phyloP scores from a whole-genome alignment of 352 stramenopile genomes.

The Phytophthora meadii region DNA sequence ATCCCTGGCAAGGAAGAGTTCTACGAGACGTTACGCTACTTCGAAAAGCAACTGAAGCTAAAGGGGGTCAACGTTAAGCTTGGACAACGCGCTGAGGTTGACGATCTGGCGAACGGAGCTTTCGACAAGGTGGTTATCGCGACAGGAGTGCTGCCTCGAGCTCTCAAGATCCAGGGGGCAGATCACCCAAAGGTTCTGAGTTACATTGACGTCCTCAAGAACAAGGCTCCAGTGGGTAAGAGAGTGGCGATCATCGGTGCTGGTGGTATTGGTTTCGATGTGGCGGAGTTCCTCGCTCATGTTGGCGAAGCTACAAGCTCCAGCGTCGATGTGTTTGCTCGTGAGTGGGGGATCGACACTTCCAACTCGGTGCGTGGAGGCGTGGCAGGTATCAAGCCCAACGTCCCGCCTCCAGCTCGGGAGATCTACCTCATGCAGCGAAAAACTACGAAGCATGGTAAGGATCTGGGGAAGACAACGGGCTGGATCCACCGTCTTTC shows the following conservation, averaged over 20 bases:
- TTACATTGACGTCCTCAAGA: constrained; percentile 96
- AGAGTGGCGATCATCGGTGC: constrained; percentile 96
- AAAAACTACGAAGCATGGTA: constrained; percentile 94
- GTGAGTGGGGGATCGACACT: constrained; percentile 96
- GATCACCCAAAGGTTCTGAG: constrained; percentile 93
- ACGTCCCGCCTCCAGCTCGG: constrained; percentile 54
- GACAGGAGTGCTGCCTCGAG: constrained; percentile 93
- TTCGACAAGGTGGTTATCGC: constrained; percentile 96
- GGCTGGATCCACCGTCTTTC: constrained; percentile 97
- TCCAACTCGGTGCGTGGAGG: constrained; percentile 85
- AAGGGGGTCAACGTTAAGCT: constrained; percentile 86
- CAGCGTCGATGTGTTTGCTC: constrained; percentile 87
- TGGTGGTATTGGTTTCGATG: constrained; percentile 98
- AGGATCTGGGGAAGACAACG: constrained; percentile 95
- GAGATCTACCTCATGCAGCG: constrained; percentile 96
- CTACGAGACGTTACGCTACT: constrained; percentile 97
- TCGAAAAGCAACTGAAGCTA: constrained; percentile 90
- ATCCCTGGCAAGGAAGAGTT: constrained; percentile 98
- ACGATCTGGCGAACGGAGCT: constrained; percentile 54
- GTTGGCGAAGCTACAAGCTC: constrained; percentile 70
- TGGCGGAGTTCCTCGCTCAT: constrained; percentile 95
- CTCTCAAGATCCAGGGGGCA: constrained; percentile 87
- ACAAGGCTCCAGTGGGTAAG: constrained; percentile 89
- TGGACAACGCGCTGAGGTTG: constrained; percentile 50
- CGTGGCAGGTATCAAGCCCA: constrained; percentile 62